Evolutionary conservation across 306 rosid species (phyloP), one percentile per base, ranked within the genome.

Genomic region (Cucumis hystrix): DNA sequence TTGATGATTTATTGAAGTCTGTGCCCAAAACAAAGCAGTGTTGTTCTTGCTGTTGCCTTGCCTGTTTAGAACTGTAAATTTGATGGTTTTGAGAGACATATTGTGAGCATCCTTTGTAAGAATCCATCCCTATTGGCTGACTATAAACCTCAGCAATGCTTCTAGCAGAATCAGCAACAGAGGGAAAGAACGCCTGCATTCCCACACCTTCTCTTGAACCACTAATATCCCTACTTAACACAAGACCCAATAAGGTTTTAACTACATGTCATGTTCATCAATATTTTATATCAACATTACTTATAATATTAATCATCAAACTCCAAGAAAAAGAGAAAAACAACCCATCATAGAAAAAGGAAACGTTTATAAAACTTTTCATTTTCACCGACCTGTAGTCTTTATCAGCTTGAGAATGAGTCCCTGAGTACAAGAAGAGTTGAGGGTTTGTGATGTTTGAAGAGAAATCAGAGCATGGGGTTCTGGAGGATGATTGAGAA

Each of bases 11-110:
- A 54, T 73, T 92, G 88, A 95, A 87, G 73, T 92, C 99, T 13
- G 98, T 88, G 8, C 99, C 99, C 75, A 92, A 81, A 75, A 96
- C 87, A 84, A 91, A 91, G 81, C 97, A 96, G 85, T 88, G 96
- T 75, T 84, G 88, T 80, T 86, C 83, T 79, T 88, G 83, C 15
- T 85, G 62, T 79, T 80, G 78, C 74, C 77, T 78, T 73, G 78
- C 35, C 28, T 23, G 66, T 82, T 78, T 28, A 65, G 86, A 80
- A 73, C 41, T 30, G 63, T 52, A 73, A 54, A 73, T 14, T 54
- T 73, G 84, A 76, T 73, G 83, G 79, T 84, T 84, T 49, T 85
- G 91, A 60, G 86, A 87, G 35, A 79, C 90, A 35, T 89, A 77
- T 47, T 70, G 88, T 68, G 92, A 81, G 81, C 84, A 89, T 78